Base-by-base conservation (phyloP, 352 stramenopile species). In the Pythium phragmiticola region DNA sequence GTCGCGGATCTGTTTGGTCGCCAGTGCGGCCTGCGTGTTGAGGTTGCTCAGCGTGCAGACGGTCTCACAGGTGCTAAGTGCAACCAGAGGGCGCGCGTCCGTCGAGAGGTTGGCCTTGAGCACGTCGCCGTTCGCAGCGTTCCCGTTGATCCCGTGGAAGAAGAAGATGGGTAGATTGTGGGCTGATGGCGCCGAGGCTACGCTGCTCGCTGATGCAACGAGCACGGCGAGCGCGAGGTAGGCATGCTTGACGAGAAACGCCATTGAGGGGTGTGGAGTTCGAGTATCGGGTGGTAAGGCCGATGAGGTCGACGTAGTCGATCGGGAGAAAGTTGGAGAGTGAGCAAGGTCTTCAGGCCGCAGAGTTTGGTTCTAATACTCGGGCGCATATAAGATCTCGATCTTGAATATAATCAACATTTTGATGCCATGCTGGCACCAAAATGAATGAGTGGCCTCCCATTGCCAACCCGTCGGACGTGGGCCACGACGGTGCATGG, bases 91-190 rank as follows among this genome's bases (percentile, higher is more conserved):
- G 4, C 67, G 73, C 7, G 66, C 72, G 28, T 74, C 56, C 14
- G 70, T 70, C 0, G 74, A 76, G 36, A 82, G 64, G 45, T 75
- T 80, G 37, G 66, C 56, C 52, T 81, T 47, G 34, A 81, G 68
- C 60, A 71, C 63, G 21, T 57, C 39, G 2, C 69, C 74, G 26
- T 66, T 63, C 19, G 46, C 59, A 17, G 65, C 60, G 43, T 73
- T 77, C 34, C 52, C 49, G 34, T 66, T 77, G 56, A 82, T 53
- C 36, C 74, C 76, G 55, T 85, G 76, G 63, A 84, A 80, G 63
- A 80, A 82, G 69, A 82, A 78, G 26, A 78, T 67, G 0, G 78
- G 78, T 6, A 84, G 59, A 26, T 42, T 46, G 47, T 66, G 49
- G 16, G 50, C 53, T 26, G 59, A 41, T 3, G 21, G 34, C n/a